Evolutionary conservation across 768 basidiomycete species (phyloP).

Genomic region (Myochromella boudieri): DNA sequence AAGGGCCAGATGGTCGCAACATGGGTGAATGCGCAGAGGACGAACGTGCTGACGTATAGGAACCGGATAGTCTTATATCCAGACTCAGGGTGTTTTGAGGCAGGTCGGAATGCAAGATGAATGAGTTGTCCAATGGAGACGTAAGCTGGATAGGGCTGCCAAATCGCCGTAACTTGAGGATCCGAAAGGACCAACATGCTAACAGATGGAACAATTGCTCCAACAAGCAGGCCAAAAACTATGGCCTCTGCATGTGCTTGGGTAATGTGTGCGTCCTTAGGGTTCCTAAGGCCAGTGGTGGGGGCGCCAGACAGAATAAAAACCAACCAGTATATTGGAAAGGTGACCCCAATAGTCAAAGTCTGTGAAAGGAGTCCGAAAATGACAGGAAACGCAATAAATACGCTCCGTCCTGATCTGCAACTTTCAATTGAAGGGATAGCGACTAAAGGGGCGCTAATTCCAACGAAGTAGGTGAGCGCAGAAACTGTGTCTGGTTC

Average conservation of each 20-base stretch:
- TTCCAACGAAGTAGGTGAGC: slow-evolving; percentile 37
- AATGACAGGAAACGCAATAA: slow-evolving; percentile 41
- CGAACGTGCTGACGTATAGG: slow-evolving; percentile 39
- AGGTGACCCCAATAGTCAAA: slow-evolving; percentile 39
- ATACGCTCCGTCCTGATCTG: slow-evolving; percentile 31
- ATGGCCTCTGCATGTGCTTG: slow-evolving; percentile 51
- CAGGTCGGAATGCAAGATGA: slow-evolving; percentile 41
- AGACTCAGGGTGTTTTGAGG: slow-evolving; percentile 29
- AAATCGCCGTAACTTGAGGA: slow-evolving; percentile 46
- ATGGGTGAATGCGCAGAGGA: slow-evolving; percentile 42
- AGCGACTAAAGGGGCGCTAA: slow-evolving; percentile 34
- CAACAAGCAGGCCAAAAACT: slow-evolving; percentile 46
- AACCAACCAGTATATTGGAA: slow-evolving; percentile 48
- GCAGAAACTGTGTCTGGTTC: slow-evolving; percentile 27
- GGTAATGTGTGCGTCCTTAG: slow-evolving; percentile 27
- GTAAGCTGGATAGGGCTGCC: slow-evolving; percentile 54
- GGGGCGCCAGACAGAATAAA: slow-evolving; percentile 41
- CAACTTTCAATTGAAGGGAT: slow-evolving; percentile 45
- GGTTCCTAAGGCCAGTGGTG: slow-evolving; percentile 18
- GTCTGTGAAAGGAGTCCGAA: slow-evolving; percentile 42
- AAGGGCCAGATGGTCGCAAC: slow-evolving; percentile 38
- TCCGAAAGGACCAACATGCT: slow-evolving; percentile 43
- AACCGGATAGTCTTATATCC: slow-evolving; percentile 36
- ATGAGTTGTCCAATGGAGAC: slow-evolving; percentile 37
- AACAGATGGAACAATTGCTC: slow-evolving; percentile 45